These are phyloP conservation scores for Rhipidocladum racemiflorum DNA, from an alignment of 176 grass and related monocot genomes.

Conservation along the genomic window DNA sequence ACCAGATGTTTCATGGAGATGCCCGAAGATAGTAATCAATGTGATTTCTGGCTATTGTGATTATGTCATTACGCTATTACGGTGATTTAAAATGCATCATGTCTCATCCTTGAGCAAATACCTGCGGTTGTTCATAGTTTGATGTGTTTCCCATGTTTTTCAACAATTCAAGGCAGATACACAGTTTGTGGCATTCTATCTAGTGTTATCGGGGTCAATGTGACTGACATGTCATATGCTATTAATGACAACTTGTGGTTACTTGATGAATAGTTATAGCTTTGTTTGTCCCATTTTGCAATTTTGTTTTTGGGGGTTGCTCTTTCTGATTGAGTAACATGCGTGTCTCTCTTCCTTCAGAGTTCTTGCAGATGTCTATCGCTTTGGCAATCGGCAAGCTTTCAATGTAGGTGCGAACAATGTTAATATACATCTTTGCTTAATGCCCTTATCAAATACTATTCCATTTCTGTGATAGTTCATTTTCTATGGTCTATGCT, in stretches of 20 bases:
- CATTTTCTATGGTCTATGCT: neutral
- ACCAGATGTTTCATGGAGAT: neutral
- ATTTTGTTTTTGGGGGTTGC: neutral
- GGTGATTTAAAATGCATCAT: neutral
- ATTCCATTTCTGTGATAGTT: neutral
- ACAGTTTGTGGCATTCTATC: neutral
- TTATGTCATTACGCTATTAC: neutral
- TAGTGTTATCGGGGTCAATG: neutral
- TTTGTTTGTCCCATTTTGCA: neutral
- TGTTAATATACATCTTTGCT: slow-evolving; percentile 26
- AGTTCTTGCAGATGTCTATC: slow-evolving; percentile 80
- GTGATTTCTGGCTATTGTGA: neutral
- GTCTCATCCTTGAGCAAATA: neutral
- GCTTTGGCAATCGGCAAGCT: slow-evolving; percentile 67
- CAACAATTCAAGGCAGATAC: neutral
- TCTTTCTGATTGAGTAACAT: neutral
- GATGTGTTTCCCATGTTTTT: neutral
- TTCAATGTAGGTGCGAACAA: slow-evolving; percentile 90
- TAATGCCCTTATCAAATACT: slow-evolving; percentile 1
- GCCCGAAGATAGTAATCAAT: neutral
- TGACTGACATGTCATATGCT: neutral
- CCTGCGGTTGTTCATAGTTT: neutral
- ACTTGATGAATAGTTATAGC: neutral
- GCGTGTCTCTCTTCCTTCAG: slow-evolving; percentile 40
- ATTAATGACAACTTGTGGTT: neutral